Conservation (phyloP, 495 filamentous ascomycete genomes). For the Penicillium mononematosum region DNA sequence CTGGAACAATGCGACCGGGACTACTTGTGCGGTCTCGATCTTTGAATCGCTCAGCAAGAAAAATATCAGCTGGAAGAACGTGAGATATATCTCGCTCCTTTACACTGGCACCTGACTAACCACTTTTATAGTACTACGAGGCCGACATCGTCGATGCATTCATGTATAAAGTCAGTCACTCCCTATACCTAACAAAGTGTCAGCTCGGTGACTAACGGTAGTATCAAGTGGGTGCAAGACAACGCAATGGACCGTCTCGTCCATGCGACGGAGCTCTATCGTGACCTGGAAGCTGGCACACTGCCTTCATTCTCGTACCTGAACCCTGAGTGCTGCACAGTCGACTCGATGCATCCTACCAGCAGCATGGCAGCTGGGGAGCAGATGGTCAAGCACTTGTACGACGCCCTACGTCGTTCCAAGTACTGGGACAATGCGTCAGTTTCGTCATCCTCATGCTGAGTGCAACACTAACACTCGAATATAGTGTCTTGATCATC, state of each 20-base stretch:
- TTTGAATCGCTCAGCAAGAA: constrained; percentile 37
- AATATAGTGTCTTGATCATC: constrained; percentile 42
- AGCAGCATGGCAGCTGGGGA: constrained; percentile 45
- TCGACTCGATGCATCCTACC: constrained; percentile 47
- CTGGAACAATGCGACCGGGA: constrained; percentile 37
- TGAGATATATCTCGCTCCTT: constrained; percentile 8
- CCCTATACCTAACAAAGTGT: neutral
- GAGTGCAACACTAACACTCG: constrained; percentile 19
- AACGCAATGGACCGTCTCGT: constrained; percentile 40
- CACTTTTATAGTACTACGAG: constrained; percentile 37
- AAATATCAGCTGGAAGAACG: constrained; percentile 39
- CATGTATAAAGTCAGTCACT: constrained; percentile 32
- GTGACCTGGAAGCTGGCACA: constrained; percentile 43
- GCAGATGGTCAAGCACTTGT: constrained; percentile 49
- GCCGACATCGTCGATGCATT: constrained; percentile 41
- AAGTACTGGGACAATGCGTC: constrained; percentile 46
- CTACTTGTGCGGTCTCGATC: constrained; percentile 39
- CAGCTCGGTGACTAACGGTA: constrained; percentile 2
- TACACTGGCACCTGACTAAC: neutral
- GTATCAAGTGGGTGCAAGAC: constrained; percentile 36
- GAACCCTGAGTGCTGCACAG: constrained; percentile 50
- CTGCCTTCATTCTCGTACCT: constrained; percentile 48
- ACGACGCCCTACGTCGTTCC: constrained; percentile 45
- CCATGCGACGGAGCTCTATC: constrained; percentile 44
- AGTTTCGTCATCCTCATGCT: constrained; percentile 8